These are phyloP conservation scores for Phylloporus scabripes DNA, from an alignment of 768 basidiomycete genomes.

Conservation along the genomic window DNA sequence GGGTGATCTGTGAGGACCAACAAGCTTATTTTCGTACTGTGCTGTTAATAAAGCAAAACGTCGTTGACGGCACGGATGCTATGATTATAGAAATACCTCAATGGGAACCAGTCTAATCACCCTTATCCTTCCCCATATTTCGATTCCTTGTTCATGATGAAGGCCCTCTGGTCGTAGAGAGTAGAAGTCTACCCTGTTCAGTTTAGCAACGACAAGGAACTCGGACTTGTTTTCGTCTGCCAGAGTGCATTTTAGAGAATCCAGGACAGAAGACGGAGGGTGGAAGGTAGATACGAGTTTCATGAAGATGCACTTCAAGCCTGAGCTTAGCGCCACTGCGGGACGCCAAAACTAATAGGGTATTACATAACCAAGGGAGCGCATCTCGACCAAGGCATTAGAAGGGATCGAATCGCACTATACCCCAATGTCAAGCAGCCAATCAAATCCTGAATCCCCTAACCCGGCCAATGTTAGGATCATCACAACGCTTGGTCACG, in stretches of 20 bases:
- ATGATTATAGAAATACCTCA: slow-evolving; percentile 36
- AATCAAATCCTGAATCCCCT: slow-evolving; percentile 13
- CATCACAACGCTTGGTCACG: slow-evolving; percentile 83
- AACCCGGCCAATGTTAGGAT: slow-evolving; percentile 56
- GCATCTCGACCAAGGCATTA: too few relatives aligned
- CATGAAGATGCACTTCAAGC: slow-evolving; percentile 15
- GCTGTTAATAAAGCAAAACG: slow-evolving; percentile 8
- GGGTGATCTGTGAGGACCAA: slow-evolving; percentile 73
- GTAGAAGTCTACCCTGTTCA: slow-evolving; percentile 62
- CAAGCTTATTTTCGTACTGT: slow-evolving; percentile 40
- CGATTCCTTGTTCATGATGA: slow-evolving; percentile 49
- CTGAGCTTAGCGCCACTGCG: too few relatives aligned
- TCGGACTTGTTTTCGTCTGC: slow-evolving; percentile 44
- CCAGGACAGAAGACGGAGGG: slow-evolving; percentile 63
- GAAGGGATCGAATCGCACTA: not conserved
- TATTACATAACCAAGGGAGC: too few relatives aligned
- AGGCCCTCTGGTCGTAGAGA: slow-evolving; percentile 59
- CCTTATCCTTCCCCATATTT: slow-evolving; percentile 67
- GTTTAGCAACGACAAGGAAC: slow-evolving; percentile 64
- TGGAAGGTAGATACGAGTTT: slow-evolving; percentile 72
- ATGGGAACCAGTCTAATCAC: slow-evolving; percentile 51
- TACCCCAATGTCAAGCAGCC: slow-evolving; percentile 20
- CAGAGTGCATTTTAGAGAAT: slow-evolving; percentile 66
- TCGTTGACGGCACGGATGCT: slow-evolving; percentile 3
- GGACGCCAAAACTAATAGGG: too few relatives aligned